phyloP scores from a whole-genome alignment of 2,329 filamentous ascomycete species.

The Gliomastix tumulicola region DNA sequence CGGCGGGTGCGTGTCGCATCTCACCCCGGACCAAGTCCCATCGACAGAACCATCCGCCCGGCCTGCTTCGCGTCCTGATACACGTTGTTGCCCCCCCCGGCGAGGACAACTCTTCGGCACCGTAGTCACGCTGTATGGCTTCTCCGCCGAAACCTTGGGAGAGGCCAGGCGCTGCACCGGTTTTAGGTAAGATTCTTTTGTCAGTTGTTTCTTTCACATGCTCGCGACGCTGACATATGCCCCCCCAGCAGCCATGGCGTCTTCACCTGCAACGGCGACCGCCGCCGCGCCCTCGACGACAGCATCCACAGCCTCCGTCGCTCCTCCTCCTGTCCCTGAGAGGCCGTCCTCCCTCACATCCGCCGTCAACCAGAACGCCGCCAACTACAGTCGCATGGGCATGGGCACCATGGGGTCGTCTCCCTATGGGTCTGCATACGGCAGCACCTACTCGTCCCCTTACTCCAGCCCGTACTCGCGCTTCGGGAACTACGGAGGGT shows the following conservation, averaged over 20 bases:
- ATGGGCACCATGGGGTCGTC: conserved; percentile 42
- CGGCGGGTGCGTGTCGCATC: too few relatives aligned
- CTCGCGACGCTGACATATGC: too few relatives aligned
- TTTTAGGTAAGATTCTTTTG: too few relatives aligned
- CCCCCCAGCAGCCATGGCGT: too few relatives aligned
- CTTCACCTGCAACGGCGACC: conserved; percentile 26
- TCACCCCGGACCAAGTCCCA: too few relatives aligned
- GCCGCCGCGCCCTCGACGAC: conserved; percentile 29
- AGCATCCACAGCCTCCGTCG: conserved; percentile 24
- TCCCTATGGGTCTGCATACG: conserved; percentile 36
- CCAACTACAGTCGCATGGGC: conserved; percentile 60
- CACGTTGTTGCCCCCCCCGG: too few relatives aligned
- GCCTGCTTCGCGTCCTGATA: too few relatives aligned
- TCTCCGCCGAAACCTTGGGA: conserved; percentile 99
- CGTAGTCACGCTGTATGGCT: too few relatives aligned
- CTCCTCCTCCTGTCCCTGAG: conserved; percentile 67
- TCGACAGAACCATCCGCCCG: too few relatives aligned
- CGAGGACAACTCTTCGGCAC: too few relatives aligned
- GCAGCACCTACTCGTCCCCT: conserved; percentile 27
- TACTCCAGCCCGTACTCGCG: conserved; percentile 35
- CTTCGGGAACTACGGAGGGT: conserved; percentile 34
- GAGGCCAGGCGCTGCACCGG: conserved; percentile 60
- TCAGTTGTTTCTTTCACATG: neutral
- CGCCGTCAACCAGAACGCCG: conserved; percentile 81
- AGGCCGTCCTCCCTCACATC: conserved; percentile 72